These are phyloP conservation scores for Triglochin maritima DNA, from an alignment of 106 monocot genomes.

Conservation along the genomic window DNA sequence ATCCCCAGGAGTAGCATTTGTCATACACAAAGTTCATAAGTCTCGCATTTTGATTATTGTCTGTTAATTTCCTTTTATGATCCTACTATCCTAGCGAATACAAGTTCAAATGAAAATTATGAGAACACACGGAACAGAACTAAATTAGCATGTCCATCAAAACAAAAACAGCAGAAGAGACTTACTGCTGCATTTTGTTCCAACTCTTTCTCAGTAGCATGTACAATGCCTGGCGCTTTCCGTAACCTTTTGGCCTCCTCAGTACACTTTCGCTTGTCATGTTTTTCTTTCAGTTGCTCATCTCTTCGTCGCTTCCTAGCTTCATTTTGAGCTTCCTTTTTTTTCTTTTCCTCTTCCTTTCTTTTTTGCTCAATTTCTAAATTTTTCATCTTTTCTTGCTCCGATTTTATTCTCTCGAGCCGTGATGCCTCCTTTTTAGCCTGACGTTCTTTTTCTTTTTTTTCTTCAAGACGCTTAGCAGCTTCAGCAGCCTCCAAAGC, in stretches of 20 bases:
- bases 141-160: not conserved
- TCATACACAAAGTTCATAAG: not conserved
- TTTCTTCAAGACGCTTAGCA: slow-evolving; percentile 64
- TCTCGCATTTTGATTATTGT: not conserved
- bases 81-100: not conserved
- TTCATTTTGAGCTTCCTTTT: slow-evolving; percentile 48
- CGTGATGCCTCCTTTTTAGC: slow-evolving; percentile 63
- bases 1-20: not conserved
- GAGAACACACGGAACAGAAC: not conserved
- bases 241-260: slow-evolving; percentile 31
- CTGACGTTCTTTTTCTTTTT: slow-evolving; percentile 68
- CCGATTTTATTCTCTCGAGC: slow-evolving; percentile 47
- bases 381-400: slow-evolving; percentile 48
- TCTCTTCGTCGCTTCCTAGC: slow-evolving; percentile 87
- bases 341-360: slow-evolving; percentile 63
- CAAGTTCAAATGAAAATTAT: not conserved
- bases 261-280: slow-evolving; percentile 43
- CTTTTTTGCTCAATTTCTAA: slow-evolving; percentile 52
- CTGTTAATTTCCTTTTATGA: not conserved
- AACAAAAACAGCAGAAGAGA: not conserved
- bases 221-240: slow-evolving; percentile 23
- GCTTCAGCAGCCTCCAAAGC: slow-evolving; percentile 83
- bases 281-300: slow-evolving; percentile 57
- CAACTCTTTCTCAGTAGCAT: slow-evolving; percentile 22
- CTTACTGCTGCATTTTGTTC: slow-evolving; percentile 26